These are phyloP conservation scores for Myxozyma sirexii DNA, from an alignment of 805 yeast species.

Conservation along the genomic window DNA sequence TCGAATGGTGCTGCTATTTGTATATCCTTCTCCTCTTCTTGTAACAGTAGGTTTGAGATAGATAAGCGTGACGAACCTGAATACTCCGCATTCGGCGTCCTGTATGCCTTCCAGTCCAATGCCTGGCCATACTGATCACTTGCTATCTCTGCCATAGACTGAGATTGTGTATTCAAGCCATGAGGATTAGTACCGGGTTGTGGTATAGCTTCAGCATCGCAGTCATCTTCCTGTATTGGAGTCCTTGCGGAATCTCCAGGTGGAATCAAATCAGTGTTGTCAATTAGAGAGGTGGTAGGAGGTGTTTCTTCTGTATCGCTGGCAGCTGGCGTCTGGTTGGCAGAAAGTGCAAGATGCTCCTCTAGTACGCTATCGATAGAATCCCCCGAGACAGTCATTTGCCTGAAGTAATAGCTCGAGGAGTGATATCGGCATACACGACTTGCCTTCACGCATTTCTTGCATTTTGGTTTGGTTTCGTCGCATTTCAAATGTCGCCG, in stretches of 20 bases:
- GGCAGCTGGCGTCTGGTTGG: neutral
- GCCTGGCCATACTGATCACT: neutral
- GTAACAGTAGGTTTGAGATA: neutral
- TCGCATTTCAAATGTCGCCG: slow-evolving; percentile 29
- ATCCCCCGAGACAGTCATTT: neutral
- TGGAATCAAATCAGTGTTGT: too few relatives aligned
- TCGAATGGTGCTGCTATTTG: neutral
- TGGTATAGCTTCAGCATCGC: neutral
- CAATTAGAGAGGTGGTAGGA: neutral
- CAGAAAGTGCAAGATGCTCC: slow-evolving; percentile 5
- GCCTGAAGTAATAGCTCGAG: slow-evolving; percentile 15
- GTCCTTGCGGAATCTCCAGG: too few relatives aligned
- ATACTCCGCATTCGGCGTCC: neutral
- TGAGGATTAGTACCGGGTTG: neutral
- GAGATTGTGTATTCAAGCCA: neutral
- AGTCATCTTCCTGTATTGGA: too few relatives aligned
- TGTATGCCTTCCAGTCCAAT: neutral
- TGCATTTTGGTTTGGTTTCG: slow-evolving; percentile 20
- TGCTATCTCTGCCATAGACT: neutral
- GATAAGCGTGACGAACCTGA: neutral
- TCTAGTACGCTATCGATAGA: slow-evolving; percentile 13
- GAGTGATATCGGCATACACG: slow-evolving; percentile 20
- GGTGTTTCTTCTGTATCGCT: neutral
- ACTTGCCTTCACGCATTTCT: slow-evolving; percentile 20
- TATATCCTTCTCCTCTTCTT: neutral